Percentiles rank a stretch among this genome's conserved stretches.
Evolutionary conservation across 2,329 filamentous ascomycete species (phyloP).

Genomic region (Apiospora arundinis): DNA sequence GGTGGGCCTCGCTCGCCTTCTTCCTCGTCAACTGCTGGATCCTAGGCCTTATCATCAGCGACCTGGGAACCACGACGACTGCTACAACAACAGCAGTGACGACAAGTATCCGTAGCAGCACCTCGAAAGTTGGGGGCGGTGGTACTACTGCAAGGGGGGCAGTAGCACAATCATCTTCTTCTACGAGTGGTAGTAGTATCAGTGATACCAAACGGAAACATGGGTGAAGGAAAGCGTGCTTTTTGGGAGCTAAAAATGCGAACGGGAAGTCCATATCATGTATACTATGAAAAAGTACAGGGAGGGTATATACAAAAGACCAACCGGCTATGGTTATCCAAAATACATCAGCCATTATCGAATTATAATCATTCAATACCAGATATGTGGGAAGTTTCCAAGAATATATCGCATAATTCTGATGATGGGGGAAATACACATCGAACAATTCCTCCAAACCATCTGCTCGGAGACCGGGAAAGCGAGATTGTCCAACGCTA

Average conservation of each 20-base stretch:
- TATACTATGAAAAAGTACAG: neutral
- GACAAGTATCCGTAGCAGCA: no score
- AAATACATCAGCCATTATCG: neutral
- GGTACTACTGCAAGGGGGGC: no score
- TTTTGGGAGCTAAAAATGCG: neutral
- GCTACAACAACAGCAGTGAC: neutral
- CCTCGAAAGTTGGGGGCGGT: neutral
- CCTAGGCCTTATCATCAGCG: slow-evolving; percentile 77
- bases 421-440: neutral
- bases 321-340: neutral
- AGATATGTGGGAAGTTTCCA: neutral
- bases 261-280: neutral
- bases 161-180: neutral
- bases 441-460: neutral
- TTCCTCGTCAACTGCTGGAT: slow-evolving; percentile 90
- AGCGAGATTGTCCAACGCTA: no score
- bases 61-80: slow-evolving; percentile 49
- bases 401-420: neutral
- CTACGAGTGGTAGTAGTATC: neutral
- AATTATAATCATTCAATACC: neutral
- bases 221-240: neutral
- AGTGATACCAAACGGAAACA: neutral
- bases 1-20: slow-evolving; percentile 76
- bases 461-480: no score
- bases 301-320: neutral